Evolutionary conservation across 2,329 filamentous ascomycete species (phyloP).

Genomic region (Penicillium griseofulvum): DNA sequence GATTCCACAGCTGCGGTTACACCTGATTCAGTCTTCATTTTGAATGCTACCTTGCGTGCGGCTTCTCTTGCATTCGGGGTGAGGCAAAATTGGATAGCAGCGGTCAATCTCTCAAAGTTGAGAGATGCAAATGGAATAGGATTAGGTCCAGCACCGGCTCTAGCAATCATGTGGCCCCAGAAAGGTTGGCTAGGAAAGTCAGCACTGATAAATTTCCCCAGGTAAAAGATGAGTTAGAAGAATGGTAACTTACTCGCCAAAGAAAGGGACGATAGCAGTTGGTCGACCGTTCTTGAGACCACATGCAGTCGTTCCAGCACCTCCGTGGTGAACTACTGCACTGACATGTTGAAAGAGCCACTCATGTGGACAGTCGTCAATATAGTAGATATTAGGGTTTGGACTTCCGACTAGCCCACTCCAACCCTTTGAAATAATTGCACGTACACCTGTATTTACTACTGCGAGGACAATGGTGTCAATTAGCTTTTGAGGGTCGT

Average conservation of each 20-base stretch:
- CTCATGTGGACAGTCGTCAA: constrained; percentile 58
- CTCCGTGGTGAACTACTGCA: constrained; percentile 59
- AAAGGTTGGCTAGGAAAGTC: constrained; percentile 45
- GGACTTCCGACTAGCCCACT: constrained; percentile 45
- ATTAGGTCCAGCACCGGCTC: constrained; percentile 49
- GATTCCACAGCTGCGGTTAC: constrained; percentile 43
- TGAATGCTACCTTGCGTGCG: constrained; percentile 38
- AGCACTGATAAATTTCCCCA: background rate
- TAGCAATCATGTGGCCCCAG: constrained; percentile 54
- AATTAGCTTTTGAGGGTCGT: constrained; percentile 48
- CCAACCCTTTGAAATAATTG: constrained; percentile 57
- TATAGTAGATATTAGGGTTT: constrained; percentile 45
- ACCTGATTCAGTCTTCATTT: constrained; percentile 46
- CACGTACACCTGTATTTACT: constrained; percentile 47
- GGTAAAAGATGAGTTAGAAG: too few species aligned
- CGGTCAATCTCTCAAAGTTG: constrained; percentile 45
- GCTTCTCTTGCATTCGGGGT: constrained; percentile 35
- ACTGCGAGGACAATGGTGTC: constrained; percentile 51
- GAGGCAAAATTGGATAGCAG: constrained; percentile 48
- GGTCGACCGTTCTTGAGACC: constrained; percentile 53
- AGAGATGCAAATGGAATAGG: constrained; percentile 50
- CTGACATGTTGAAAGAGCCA: constrained; percentile 59
- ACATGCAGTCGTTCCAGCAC: constrained; percentile 58
- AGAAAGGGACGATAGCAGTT: constrained; percentile 57
- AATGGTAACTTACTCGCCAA: constrained; percentile 47